Evolutionary conservation across 257 asterid genomes (phyloP).

Genomic region (Coffea eugenioides): DNA sequence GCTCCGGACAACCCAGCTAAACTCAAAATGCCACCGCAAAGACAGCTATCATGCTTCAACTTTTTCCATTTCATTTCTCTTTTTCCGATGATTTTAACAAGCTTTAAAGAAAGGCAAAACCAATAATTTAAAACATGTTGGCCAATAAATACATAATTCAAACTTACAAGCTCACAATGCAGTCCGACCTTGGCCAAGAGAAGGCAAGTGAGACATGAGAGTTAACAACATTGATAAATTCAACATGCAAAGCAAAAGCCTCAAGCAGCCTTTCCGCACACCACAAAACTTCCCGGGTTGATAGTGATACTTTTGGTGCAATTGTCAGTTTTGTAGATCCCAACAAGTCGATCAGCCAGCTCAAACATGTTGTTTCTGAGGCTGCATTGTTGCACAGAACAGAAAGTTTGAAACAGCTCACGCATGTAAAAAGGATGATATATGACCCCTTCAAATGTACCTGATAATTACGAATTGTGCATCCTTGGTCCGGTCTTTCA

Average conservation of each 20-base stretch:
- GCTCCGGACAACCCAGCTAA: not conserved
- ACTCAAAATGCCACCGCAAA: not conserved
- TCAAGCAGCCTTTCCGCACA: conserved; percentile 61
- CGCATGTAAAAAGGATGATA: not conserved
- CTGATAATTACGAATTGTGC: conserved; percentile 97
- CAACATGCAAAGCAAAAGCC: conserved; percentile 11
- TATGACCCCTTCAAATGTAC: conserved; percentile 28
- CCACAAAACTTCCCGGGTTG: conserved; percentile 91
- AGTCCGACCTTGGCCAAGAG: not conserved
- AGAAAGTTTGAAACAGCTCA: not conserved
- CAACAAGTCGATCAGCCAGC: conserved; percentile 91
- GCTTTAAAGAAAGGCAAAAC: not conserved
- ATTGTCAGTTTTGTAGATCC: conserved; percentile 92
- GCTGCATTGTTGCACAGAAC: conserved; percentile 40
- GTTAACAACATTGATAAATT: not conserved
- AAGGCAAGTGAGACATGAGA: conserved; percentile 3
- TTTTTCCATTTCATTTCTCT: not conserved
- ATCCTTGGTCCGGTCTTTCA: conserved; percentile 97
- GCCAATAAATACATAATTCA: not conserved
- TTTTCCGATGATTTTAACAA: not conserved
- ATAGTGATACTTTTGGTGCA: conserved; percentile 94
- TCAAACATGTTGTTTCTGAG: conserved; percentile 96
- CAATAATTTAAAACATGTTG: not conserved
- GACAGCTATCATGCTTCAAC: not conserved
- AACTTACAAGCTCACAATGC: not conserved